Evolutionary conservation across 345 rosid species (phyloP).

Genomic region (Triadica sebifera): DNA sequence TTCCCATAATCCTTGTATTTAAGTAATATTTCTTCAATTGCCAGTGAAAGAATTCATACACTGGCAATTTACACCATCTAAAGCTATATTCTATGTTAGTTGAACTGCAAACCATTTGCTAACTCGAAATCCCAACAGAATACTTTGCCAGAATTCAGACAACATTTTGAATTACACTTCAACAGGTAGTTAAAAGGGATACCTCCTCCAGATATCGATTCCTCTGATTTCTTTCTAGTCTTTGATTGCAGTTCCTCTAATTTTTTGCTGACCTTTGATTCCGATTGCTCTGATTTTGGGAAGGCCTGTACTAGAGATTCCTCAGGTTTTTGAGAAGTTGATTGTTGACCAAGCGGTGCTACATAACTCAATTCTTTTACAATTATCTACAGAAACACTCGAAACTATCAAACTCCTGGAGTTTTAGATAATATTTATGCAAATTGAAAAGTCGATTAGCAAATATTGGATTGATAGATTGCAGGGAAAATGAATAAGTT

Average conservation of each 20-base stretch:
- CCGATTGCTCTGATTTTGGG: neutral
- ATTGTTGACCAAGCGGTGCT: constrained; percentile 27
- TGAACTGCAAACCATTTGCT: neutral
- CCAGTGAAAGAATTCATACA: neutral
- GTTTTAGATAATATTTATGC: neutral
- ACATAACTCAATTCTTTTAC: constrained; percentile 55
- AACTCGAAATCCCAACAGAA: neutral
- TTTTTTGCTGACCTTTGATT: no score
- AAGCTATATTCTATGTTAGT: neutral
- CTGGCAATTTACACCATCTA: neutral
- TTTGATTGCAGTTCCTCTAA: neutral
- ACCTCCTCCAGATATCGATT: constrained; percentile 38
- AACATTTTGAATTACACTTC: neutral
- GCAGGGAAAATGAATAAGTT: neutral
- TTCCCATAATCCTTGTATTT: neutral
- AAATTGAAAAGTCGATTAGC: neutral
- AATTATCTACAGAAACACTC: constrained; percentile 43
- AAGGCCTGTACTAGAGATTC: neutral
- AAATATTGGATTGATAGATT: neutral
- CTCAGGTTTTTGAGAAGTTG: constrained; percentile 17
- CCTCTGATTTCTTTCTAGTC: neutral
- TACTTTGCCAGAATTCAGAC: neutral
- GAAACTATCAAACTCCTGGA: neutral
- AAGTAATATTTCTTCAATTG: neutral
- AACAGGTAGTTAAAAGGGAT: neutral